A percentile compares a stretch with the other conserved stretches of the same genome.
These are phyloP conservation scores for Goffeauzyma gilvescens DNA, from an alignment of 768 basidiomycete genomes.

Conservation along the genomic window DNA sequence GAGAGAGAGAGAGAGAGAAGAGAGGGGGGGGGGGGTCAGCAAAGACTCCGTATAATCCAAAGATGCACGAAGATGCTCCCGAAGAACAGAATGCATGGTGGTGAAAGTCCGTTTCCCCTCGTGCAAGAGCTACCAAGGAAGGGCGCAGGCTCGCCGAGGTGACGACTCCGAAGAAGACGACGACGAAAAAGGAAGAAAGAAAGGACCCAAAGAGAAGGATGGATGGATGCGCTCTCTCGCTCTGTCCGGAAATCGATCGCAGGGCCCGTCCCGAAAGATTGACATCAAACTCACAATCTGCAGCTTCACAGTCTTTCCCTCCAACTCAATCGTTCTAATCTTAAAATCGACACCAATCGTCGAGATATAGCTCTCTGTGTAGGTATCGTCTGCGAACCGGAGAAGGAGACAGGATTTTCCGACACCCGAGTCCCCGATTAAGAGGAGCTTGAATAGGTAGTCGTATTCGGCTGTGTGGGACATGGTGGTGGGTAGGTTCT, in stretches of 20 bases:
- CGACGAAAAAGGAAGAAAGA: conserved; percentile 44
- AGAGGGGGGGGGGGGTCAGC: too few relatives aligned
- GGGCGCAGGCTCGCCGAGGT: conserved; percentile 9
- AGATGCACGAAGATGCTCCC: too few relatives aligned
- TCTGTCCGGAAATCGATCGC: too few relatives aligned
- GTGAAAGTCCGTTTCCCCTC: too few relatives aligned
- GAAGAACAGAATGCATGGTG: too few relatives aligned
- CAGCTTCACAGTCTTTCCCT: conserved; percentile 91
- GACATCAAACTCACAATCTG: conserved; percentile 56
- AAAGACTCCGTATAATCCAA: conserved; percentile 5
- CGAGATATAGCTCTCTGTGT: conserved; percentile 96
- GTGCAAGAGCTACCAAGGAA: too few relatives aligned
- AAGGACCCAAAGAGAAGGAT: too few relatives aligned
- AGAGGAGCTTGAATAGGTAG: conserved; percentile 46
- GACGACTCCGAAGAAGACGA: conserved; percentile 4
- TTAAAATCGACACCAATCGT: conserved; percentile 54
- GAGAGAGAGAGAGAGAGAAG: not conserved
- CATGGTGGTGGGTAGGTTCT: conserved; percentile 14
- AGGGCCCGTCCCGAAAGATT: too few relatives aligned
- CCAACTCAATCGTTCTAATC: conserved; percentile 95
- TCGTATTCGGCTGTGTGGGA: conserved; percentile 31
- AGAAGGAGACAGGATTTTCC: conserved; percentile 57
- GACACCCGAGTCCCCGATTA: conserved; percentile 96
- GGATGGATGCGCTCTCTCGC: too few relatives aligned
- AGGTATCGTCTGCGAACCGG: conserved; percentile 94